Evolutionary conservation across 331 rosid species (phyloP).

Genomic region (Quercus phellos): DNA sequence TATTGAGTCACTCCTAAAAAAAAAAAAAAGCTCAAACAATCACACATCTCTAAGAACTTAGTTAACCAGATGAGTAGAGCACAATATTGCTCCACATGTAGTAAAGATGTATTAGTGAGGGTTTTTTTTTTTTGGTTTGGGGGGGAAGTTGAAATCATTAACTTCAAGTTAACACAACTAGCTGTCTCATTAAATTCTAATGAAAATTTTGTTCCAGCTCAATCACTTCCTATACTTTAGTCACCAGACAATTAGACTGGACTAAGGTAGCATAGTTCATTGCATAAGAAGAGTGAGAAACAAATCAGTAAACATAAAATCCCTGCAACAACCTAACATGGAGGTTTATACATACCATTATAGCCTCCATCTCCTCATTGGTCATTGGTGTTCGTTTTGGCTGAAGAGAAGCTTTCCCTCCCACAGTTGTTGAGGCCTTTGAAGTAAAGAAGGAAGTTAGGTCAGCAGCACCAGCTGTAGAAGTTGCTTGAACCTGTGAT

Average conservation of each 20-base stretch:
- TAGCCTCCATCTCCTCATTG: slow-evolving; percentile 82
- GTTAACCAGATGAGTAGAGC: neutral
- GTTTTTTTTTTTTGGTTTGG: no score
- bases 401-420: slow-evolving; percentile 93
- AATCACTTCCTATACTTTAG: neutral
- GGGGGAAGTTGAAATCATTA: neutral
- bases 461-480: slow-evolving; percentile 33
- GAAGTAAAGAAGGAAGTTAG: slow-evolving; percentile 45
- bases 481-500: slow-evolving; percentile 33
- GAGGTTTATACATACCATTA: slow-evolving; percentile 59
- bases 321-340: neutral
- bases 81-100: no score
- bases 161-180: neutral
- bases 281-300: neutral
- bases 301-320: neutral
- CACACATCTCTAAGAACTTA: neutral
- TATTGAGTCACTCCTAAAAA: neutral
- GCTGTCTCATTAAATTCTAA: neutral
- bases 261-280: neutral
- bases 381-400: slow-evolving; percentile 85
- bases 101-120: neutral
- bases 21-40: neutral
- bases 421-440: slow-evolving; percentile 42
- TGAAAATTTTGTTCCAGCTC: neutral
- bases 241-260: neutral